These are phyloP conservation scores for Batkoa obscura DNA, from an alignment of 371 early-diverging fungal species.

Conservation along the genomic window DNA sequence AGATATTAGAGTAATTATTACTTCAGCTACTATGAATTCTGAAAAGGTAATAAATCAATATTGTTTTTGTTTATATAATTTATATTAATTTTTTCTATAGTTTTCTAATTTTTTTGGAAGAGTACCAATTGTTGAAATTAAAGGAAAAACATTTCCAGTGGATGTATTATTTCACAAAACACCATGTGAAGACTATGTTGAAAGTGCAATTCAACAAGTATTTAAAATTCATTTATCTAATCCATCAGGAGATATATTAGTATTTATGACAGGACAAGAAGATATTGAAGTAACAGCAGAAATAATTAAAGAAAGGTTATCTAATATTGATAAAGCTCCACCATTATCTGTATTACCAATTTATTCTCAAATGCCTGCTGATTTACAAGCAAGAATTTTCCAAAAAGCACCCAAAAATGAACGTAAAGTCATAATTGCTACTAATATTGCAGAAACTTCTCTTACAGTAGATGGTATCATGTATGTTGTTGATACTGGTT, in stretches of 20 bases:
- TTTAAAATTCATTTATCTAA: slow-evolving; percentile 74
- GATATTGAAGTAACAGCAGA: slow-evolving; percentile 88
- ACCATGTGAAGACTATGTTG: slow-evolving; percentile 87
- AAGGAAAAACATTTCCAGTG: slow-evolving; percentile 94
- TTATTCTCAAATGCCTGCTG: slow-evolving; percentile 86
- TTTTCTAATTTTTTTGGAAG: slow-evolving; percentile 86
- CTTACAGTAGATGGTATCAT: slow-evolving; percentile 96
- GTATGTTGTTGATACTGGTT: slow-evolving; percentile 94
- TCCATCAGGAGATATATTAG: slow-evolving; percentile 83
- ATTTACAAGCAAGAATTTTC: slow-evolving; percentile 81
- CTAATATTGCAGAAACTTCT: slow-evolving; percentile 98
- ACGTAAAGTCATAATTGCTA: slow-evolving; percentile 90
- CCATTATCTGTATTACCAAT: slow-evolving; percentile 76
- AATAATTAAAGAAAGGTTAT: slow-evolving; percentile 54
- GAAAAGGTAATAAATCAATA: slow-evolving; percentile 26
- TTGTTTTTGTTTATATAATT: not conserved
- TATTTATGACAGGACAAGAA: slow-evolving; percentile 98
- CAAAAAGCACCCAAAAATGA: slow-evolving; percentile 48
- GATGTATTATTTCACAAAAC: slow-evolving; percentile 77
- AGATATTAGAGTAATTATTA: slow-evolving; percentile 84
- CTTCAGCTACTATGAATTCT: slow-evolving; percentile 94
- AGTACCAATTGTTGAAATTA: slow-evolving; percentile 79
- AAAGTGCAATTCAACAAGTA: slow-evolving; percentile 77
- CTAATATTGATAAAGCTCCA: slow-evolving; percentile 59
- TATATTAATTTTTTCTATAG: slow-evolving; percentile 15